phyloP scores from a whole-genome alignment of 1,284 basidiomycete genomes.

The Ceratobasidium sp. region DNA sequence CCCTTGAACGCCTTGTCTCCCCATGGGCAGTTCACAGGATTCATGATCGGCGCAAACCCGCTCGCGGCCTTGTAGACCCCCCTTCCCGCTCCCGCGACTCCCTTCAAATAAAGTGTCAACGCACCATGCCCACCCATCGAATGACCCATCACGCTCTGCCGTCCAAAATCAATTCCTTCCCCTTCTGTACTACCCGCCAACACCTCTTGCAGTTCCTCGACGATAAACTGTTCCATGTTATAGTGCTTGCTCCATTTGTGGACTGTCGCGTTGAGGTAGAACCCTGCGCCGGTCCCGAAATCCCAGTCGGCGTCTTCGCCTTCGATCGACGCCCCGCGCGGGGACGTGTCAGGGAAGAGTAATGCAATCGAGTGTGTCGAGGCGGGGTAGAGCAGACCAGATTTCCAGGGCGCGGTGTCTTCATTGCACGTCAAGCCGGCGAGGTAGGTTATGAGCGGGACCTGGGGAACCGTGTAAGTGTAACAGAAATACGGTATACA shows the following conservation, averaged over 20 bases:
- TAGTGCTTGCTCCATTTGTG: conserved; percentile 83
- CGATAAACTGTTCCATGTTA: conserved; percentile 88
- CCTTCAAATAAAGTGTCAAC: conserved; percentile 84
- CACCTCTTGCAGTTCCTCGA: conserved; percentile 79
- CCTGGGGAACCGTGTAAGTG: conserved; percentile 55
- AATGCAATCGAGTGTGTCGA: conserved; percentile 85
- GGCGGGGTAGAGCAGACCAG: conserved; percentile 80
- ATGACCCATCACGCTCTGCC: conserved; percentile 64
- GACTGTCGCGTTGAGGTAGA: conserved; percentile 89
- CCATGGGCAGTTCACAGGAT: conserved; percentile 85
- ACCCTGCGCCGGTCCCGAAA: conserved; percentile 91
- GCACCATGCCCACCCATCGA: conserved; percentile 97
- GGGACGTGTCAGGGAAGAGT: conserved; percentile 95
- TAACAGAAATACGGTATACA: no score
- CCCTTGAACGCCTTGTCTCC: conserved; percentile 90
- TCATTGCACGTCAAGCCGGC: conserved; percentile 95
- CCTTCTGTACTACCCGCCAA: conserved; percentile 59
- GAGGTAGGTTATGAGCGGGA: conserved; percentile 88
- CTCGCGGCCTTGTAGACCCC: conserved; percentile 85
- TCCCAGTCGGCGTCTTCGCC: conserved; percentile 88
- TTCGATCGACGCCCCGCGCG: conserved; percentile 87
- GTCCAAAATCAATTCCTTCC: conserved; percentile 15
- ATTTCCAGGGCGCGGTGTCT: conserved; percentile 95
- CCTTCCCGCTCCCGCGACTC: conserved; percentile 48
- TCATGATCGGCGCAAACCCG: conserved; percentile 91